Conservation (phyloP, 1,284 basidiomycete genomes). For the Ganoderma lingzhi region DNA sequence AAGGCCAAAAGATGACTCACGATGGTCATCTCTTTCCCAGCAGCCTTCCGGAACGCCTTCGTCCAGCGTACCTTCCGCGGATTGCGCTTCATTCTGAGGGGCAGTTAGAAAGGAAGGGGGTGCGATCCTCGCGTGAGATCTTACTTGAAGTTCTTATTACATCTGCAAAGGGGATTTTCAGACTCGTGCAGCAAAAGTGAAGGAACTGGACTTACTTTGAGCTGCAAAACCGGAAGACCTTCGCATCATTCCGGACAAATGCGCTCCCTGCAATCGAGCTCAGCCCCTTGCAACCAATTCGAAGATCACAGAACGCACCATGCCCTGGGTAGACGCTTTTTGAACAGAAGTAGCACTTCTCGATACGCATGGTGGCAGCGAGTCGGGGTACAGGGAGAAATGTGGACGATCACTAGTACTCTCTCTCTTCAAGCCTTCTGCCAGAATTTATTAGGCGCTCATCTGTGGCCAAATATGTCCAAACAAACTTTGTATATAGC, state of each 20-base stretch:
- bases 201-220: slow-evolving; percentile 76
- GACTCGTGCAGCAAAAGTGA: slow-evolving; percentile 5
- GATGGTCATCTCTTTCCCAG: slow-evolving; percentile 99
- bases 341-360: slow-evolving; percentile 95
- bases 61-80: slow-evolving; percentile 99
- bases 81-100: slow-evolving; percentile 96
- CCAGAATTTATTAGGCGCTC: slow-evolving; percentile 31
- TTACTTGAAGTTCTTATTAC: slow-evolving; percentile 98
- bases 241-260: slow-evolving; percentile 96
- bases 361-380: slow-evolving; percentile 72
- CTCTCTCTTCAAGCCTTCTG: background rate
- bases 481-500: slow-evolving; percentile 15
- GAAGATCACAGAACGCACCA: slow-evolving; percentile 53
- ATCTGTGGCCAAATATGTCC: slow-evolving; percentile 13
- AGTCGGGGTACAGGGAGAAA: slow-evolving; percentile 15
- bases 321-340: slow-evolving; percentile 96
- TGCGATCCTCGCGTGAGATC: background rate
- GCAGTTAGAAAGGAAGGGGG: slow-evolving; percentile 1
- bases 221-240: slow-evolving; percentile 96
- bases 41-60: slow-evolving; percentile 98
- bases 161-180: slow-evolving; percentile 55
- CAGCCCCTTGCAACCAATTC: background rate
- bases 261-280: slow-evolving; percentile 68
- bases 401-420: background rate
- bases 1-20: slow-evolving; percentile 54